Evolutionary conservation across 1,284 basidiomycete species (phyloP), one percentile per base, ranked within the genome.

Genomic region (Microbotryum violaceum): DNA sequence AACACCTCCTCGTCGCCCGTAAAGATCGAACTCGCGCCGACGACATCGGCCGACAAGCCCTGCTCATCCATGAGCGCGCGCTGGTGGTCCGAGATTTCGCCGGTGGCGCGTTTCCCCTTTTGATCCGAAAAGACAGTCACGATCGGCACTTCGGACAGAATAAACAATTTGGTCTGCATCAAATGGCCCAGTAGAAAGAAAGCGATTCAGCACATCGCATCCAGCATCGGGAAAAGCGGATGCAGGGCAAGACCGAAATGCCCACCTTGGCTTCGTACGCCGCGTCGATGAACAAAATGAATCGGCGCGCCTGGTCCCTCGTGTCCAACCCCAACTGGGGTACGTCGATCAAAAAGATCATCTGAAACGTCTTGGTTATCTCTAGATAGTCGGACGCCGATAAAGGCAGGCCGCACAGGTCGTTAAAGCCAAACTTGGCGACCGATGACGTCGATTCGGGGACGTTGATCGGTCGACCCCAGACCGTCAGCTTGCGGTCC

Each of bases 271-370:
- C 29, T 75, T 94, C 91, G 72, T 96, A 94, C 81, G 71, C 69
- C 82, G 88, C 89, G 78, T 98, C 94, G 72, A 98, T 87, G 72
- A 97, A 97, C 0, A 93, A 96, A 75, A 98, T 98, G 75, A 98
- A 97, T 63, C 96, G 80, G 63, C 94, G 60, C 69, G 88, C 89
- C 78, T 87, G 82, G 75, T 98, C 96, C 76, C 96, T 91, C 75
- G 87, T 83, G 61, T 84, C 82, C 67, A 97, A 75, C 1, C 85
- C 87, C 85, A 99, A 87, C 78, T 88, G 67, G 49, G 89, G 91
- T 25, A 98, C 83, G 69, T 89, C 86, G 48, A 86, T 79, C 48
- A 99, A 78, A 74, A 99, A 97, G 45, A 99, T 81, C 9, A 90
- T 93, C 53, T 82, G 80, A 74, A 96, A 99, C 49, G 80, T 84